phyloP scores from a whole-genome alignment of 1,139 yeast genomes.

The Suhomyces terraborum region DNA sequence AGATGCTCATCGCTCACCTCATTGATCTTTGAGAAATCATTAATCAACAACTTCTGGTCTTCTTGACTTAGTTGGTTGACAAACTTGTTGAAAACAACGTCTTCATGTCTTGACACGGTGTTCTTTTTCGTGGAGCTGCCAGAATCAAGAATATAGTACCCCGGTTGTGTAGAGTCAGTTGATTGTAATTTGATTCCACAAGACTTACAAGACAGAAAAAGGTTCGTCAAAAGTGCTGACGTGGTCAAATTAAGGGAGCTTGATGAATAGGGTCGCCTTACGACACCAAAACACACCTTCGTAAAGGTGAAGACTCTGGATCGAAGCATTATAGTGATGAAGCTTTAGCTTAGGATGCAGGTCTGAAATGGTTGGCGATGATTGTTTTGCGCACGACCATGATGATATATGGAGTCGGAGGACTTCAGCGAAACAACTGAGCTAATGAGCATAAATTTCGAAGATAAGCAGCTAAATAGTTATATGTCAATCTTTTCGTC shows the following conservation, averaged over 20 bases:
- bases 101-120: conserved; percentile 21
- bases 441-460: too few relatives aligned
- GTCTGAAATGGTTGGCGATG: conserved; percentile 5
- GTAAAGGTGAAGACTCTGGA: not conserved
- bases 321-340: conserved; percentile 1
- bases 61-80: conserved; percentile 23
- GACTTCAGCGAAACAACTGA: too few relatives aligned
- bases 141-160: conserved; percentile 38
- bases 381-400: not conserved
- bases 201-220: conserved; percentile 30
- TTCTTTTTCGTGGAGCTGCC: conserved; percentile 6
- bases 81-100: conserved; percentile 27
- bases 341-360: not conserved
- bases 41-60: conserved; percentile 31
- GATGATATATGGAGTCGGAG: too few relatives aligned
- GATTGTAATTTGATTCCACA: conserved; percentile 59
- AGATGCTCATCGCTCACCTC: conserved; percentile 7
- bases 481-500: too few relatives aligned
- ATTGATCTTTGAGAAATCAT: conserved; percentile 14
- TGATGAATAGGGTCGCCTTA: conserved; percentile 5
- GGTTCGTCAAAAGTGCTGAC: conserved; percentile 18
- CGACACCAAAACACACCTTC: not conserved
- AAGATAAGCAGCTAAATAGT: too few relatives aligned
- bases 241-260: conserved; percentile 11
- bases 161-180: conserved; percentile 34